Conservation (phyloP, 1,284 basidiomycete species). For the Sanguinoderma infundibulare region DNA sequence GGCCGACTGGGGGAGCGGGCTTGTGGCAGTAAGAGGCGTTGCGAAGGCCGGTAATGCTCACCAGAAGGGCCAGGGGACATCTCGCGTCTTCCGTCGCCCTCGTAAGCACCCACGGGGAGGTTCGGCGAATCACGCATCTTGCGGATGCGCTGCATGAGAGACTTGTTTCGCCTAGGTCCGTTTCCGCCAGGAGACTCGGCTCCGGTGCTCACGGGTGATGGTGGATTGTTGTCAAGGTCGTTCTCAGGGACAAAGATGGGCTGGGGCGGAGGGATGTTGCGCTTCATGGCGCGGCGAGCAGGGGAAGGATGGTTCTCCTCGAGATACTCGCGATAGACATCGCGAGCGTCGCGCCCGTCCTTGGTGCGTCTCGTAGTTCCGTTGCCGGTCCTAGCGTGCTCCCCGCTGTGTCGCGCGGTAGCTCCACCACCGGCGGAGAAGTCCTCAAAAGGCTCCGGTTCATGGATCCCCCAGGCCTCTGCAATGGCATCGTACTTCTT, state of each 20-base stretch:
- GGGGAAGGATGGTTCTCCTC: constrained; percentile 39
- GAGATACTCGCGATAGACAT: constrained; percentile 45
- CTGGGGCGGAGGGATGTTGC: constrained; percentile 72
- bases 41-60: constrained; percentile 37
- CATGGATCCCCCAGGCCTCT: constrained; percentile 88
- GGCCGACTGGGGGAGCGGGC: constrained; percentile 44
- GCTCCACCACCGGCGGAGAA: constrained; percentile 76
- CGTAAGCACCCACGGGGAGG: constrained; percentile 62
- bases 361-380: constrained; percentile 26
- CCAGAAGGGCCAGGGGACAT: constrained; percentile 53
- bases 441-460: constrained; percentile 86
- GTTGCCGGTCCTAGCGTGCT: constrained; percentile 22
- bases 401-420: constrained; percentile 41
- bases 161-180: constrained; percentile 72
- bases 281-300: constrained; percentile 29
- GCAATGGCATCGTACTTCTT: constrained; percentile 83
- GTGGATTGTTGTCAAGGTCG: constrained; percentile 40
- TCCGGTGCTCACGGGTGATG: constrained; percentile 34
- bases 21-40: constrained; percentile 20
- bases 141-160: constrained; percentile 82
- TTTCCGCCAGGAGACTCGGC: constrained; percentile 41
- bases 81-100: constrained; percentile 43
- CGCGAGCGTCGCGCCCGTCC: constrained; percentile 46
- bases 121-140: constrained; percentile 84
- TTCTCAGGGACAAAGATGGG: constrained; percentile 73